Evolutionary conservation across 2,329 filamentous ascomycete species (phyloP).

Genomic region (Neurospora sp.): DNA sequence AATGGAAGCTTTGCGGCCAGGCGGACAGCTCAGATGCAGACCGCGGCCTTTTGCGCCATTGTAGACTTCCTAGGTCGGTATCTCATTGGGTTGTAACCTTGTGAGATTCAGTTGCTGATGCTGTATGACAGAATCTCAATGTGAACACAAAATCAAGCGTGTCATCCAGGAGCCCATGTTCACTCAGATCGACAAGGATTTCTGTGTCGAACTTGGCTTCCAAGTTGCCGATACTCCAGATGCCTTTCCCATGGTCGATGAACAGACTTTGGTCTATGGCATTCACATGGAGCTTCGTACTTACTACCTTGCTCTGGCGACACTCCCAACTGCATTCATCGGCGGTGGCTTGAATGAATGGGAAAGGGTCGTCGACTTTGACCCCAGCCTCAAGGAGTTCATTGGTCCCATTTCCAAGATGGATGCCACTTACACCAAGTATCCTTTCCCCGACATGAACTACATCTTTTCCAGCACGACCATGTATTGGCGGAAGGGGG

Average conservation of each 20-base stretch:
- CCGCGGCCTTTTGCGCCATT: conserved; percentile 41
- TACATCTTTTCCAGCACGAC: conserved; percentile 18
- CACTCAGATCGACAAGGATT: conserved; percentile 35
- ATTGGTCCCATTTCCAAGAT: conserved; percentile 10
- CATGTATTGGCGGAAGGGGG: conserved; percentile 12
- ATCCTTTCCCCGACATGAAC: conserved; percentile 16
- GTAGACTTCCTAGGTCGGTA: conserved; percentile 32
- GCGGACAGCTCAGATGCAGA: conserved; percentile 39
- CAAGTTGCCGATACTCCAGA: conserved; percentile 38
- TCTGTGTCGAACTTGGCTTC: conserved; percentile 46
- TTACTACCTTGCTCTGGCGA: conserved; percentile 40
- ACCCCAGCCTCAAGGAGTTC: background rate
- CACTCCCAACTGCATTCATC: conserved; percentile 43
- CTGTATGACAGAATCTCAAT: conserved; percentile 15
- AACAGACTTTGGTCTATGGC: conserved; percentile 46
- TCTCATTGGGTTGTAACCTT: background rate
- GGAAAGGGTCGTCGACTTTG: conserved; percentile 23
- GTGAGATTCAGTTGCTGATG: background rate
- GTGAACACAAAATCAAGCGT: conserved; percentile 28
- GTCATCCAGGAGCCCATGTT: conserved; percentile 47
- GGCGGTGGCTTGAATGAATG: conserved; percentile 44
- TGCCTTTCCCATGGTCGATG: conserved; percentile 40
- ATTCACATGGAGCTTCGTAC: conserved; percentile 48
- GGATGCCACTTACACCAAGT: conserved; percentile 11
- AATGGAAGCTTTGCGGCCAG: conserved; percentile 36